phyloP scores from a whole-genome alignment of 2,329 filamentous ascomycete genomes.

The Fusarium sp. region DNA sequence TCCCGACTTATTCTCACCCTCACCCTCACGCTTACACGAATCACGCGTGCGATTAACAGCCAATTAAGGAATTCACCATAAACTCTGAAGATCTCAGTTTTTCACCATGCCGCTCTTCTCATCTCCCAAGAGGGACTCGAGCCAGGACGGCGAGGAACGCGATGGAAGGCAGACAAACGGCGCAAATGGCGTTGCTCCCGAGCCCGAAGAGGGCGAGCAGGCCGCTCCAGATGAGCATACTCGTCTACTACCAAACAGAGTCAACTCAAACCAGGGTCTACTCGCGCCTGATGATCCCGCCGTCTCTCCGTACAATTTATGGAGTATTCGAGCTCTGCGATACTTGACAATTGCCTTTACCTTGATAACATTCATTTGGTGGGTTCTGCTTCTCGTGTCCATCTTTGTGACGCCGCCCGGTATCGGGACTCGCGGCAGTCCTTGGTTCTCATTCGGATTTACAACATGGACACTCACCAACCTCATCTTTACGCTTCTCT shows the following conservation, averaged over 20 bases:
- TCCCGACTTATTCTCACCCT: background rate
- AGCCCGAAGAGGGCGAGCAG: constrained; percentile 47
- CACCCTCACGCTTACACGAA: background rate
- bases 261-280: constrained; percentile 63
- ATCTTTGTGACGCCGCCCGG: constrained; percentile 92
- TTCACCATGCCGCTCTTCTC: constrained; percentile 55
- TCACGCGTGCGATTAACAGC: background rate
- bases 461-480: constrained; percentile 83
- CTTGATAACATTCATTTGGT: constrained; percentile 87
- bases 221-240: constrained; percentile 67
- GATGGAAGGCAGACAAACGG: constrained; percentile 26
- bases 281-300: constrained; percentile 62
- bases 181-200: constrained; percentile 23
- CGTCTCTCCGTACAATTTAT: constrained; percentile 95
- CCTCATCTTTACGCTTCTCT: constrained; percentile 82
- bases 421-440: constrained; percentile 89
- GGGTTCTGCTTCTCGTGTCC: constrained; percentile 89
- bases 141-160: constrained; percentile 20
- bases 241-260: constrained; percentile 78
- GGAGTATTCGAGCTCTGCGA: constrained; percentile 86
- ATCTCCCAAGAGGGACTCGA: constrained; percentile 45
- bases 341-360: constrained; percentile 85
- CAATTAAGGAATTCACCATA: background rate
- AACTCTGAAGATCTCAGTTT: background rate
- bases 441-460: constrained; percentile 91